Percentiles rank a stretch among this genome's conserved stretches.
phyloP scores from a whole-genome alignment of 805 yeast genomes.

The Priceomyces fermenticarens region DNA sequence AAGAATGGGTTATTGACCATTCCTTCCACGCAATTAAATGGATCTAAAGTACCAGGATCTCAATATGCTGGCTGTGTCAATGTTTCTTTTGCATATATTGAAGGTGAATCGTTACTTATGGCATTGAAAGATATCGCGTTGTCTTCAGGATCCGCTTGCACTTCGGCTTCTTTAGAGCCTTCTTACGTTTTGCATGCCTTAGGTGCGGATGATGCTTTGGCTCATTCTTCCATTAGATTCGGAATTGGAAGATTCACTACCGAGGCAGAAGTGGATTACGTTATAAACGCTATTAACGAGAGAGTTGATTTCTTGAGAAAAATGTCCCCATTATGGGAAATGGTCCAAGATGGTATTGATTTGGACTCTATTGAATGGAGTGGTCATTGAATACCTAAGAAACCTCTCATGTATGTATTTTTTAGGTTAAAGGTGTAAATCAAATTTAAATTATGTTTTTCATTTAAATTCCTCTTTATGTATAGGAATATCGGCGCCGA shows the following conservation, averaged over 20 bases:
- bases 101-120: slow-evolving; percentile 97
- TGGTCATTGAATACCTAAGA: slow-evolving; percentile 60
- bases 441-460: background rate
- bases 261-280: slow-evolving; percentile 93
- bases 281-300: slow-evolving; percentile 79
- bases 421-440: background rate
- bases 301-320: slow-evolving; percentile 90
- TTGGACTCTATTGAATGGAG: slow-evolving; percentile 94
- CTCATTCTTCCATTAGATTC: slow-evolving; percentile 96
- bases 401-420: background rate
- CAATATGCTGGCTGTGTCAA: slow-evolving; percentile 92
- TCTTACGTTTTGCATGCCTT: slow-evolving; percentile 94
- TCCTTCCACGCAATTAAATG: slow-evolving; percentile 89
- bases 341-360: slow-evolving; percentile 98
- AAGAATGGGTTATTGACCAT: slow-evolving; percentile 69
- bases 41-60: slow-evolving; percentile 54
- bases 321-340: slow-evolving; percentile 95
- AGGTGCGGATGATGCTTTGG: slow-evolving; percentile 97
- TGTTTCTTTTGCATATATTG: slow-evolving; percentile 94
- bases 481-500: background rate
- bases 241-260: slow-evolving; percentile 98
- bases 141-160: slow-evolving; percentile 96
- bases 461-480: background rate
- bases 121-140: slow-evolving; percentile 96
- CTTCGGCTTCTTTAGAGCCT: slow-evolving; percentile 97